Evolutionary conservation across 2,329 filamentous ascomycete genomes (phyloP), one percentile per base, ranked within the genome.

Genomic region (Xenoacremonium recifei): DNA sequence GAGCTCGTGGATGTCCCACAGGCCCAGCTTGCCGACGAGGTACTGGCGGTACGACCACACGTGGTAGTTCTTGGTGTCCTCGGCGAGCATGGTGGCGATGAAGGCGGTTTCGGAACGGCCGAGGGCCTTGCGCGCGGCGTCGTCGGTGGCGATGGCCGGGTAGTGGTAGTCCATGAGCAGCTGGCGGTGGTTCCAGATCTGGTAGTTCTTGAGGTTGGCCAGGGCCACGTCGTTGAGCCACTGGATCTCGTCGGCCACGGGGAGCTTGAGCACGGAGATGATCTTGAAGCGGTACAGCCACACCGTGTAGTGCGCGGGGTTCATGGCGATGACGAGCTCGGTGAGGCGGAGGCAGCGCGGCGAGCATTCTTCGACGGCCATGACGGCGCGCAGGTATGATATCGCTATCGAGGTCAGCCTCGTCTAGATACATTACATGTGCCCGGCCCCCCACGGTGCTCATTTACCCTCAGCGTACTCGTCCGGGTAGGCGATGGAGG

Each of bases 1-100:
- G 16, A 95, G 71, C 73, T 99, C 83, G 35, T 75, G 73, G 64
- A 86, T 82, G 70, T 51, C 80, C 76, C 66, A 96, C 73, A 70
- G 85, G 62, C 82, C 84, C 75, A 86, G 67, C 59, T 80, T 81
- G 38, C 70, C 69, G 30, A 83, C 78, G 16, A 84, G 65, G 59
- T 79, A 82, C 63, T 96, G 89, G 44, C 93, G 79, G 70, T 97
- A 99, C 41, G 85, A 89, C 93, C 93, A 99, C 35, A 97, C 93
- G 63, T 99, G 93, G 65, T 99, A 97, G 72, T 99, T 99, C 71
- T 99, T 99, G 37, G 86, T 81, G 63, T 99, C 93, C 55, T 87
- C 77, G 30, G 76, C 78, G 40, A 99, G 84, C 79, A 99, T 97
- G 35, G 76, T 68, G 45, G 76, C 77, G 45, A 96, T 78, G 64